Conservation (phyloP, 176 grass and related monocot genomes). For the Saccharum officinarum region DNA sequence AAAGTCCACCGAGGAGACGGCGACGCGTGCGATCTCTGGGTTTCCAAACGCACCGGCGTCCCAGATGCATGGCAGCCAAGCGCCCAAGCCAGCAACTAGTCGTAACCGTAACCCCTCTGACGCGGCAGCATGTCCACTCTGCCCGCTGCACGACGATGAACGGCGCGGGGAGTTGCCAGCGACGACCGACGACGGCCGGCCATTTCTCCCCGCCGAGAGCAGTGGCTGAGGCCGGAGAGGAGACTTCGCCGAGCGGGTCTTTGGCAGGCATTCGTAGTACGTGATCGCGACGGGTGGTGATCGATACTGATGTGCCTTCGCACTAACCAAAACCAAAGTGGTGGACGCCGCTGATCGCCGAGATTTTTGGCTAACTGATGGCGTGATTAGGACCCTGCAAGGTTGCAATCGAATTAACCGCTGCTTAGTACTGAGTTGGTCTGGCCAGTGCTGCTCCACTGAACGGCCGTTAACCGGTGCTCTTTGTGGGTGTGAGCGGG, state of each 20-base stretch:
- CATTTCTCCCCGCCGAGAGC: not conserved
- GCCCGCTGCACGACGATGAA: not conserved
- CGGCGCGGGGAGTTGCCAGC: not conserved
- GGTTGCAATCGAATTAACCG: not conserved
- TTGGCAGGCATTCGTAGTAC: not conserved
- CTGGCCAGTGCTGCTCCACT: not conserved
- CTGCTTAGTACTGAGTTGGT: not conserved
- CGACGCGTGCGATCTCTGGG: not conserved
- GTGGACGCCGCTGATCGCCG: too few relatives aligned
- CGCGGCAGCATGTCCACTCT: not conserved
- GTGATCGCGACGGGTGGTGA: constrained; percentile 7
- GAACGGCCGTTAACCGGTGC: not conserved
- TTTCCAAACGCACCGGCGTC: not conserved
- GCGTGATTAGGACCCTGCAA: not conserved
- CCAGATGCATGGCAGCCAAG: not conserved
- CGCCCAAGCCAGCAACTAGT: not conserved
- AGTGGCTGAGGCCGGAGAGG: not conserved
- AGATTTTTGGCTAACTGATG: not conserved
- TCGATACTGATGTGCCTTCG: not conserved
- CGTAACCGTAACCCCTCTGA: not conserved
- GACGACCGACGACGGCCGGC: not conserved
- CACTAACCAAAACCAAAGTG: not conserved
- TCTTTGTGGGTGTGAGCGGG: not conserved
- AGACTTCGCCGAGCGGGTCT: not conserved
- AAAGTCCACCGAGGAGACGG: not conserved